Conservation (phyloP, 495 filamentous ascomycete species). For the Hypoxylon rickii region DNA sequence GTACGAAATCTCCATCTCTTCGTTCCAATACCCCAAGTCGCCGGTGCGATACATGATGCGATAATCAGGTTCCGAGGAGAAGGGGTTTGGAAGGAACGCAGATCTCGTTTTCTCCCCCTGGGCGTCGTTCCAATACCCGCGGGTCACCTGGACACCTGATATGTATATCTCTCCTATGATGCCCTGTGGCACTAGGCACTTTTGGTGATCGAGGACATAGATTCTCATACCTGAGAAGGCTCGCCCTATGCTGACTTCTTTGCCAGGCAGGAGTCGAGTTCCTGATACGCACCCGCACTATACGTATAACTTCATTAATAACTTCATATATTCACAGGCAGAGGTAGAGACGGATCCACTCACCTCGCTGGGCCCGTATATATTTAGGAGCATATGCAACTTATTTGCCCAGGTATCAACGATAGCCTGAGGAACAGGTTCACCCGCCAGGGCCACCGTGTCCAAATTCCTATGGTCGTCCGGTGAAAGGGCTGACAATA, state of each 20-base stretch:
- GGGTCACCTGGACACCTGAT: slow-evolving; percentile 33
- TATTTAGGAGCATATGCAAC: slow-evolving; percentile 29
- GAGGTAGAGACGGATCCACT: no score
- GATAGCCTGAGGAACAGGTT: slow-evolving; percentile 34
- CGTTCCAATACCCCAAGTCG: slow-evolving; percentile 35
- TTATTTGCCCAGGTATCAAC: slow-evolving; percentile 36
- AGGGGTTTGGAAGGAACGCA: slow-evolving; percentile 18
- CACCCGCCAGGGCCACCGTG: slow-evolving; percentile 35
- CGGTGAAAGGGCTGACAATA: slow-evolving; percentile 17
- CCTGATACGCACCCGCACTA: slow-evolving; percentile 2
- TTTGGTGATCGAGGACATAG: slow-evolving; percentile 34
- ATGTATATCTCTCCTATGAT: slow-evolving; percentile 38
- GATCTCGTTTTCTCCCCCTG: slow-evolving; percentile 2
- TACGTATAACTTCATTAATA: neutral
- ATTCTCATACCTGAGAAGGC: slow-evolving; percentile 28
- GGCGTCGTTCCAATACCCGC: slow-evolving; percentile 24
- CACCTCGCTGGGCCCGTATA: slow-evolving; percentile 41
- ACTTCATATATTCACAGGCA: no score
- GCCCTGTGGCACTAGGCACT: slow-evolving; percentile 18
- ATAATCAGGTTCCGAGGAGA: slow-evolving; percentile 11
- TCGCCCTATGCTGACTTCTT: slow-evolving; percentile 32
- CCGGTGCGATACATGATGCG: slow-evolving; percentile 38
- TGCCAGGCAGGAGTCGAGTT: slow-evolving; percentile 10
- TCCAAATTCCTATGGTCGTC: slow-evolving; percentile 29
- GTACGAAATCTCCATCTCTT: slow-evolving; percentile 26